Percentiles rank a stretch among this genome's conserved stretches.
phyloP scores from a whole-genome alignment of 352 stramenopile genomes.

The Globisporangium heterothallicum region DNA sequence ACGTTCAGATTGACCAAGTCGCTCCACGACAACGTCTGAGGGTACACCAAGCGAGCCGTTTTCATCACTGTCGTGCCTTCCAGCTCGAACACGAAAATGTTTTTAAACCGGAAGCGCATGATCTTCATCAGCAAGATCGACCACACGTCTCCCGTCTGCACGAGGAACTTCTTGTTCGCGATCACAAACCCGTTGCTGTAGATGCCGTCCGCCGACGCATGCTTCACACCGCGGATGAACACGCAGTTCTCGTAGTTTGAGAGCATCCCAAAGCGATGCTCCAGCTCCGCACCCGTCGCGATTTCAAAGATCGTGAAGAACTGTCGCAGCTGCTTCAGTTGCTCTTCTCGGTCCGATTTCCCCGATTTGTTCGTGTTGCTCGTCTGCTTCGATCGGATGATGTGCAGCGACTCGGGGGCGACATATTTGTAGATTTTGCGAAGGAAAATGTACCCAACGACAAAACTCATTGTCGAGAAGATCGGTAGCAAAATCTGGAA shows the following conservation, averaged over 20 bases:
- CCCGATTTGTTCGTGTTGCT: background rate
- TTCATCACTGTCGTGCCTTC: slow-evolving; percentile 4
- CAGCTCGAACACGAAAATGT: slow-evolving; percentile 4
- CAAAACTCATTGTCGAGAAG: background rate
- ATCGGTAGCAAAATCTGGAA: background rate
- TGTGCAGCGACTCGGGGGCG: background rate
- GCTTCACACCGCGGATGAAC: slow-evolving; percentile 9
- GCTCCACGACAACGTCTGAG: background rate
- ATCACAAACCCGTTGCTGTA: slow-evolving; percentile 12
- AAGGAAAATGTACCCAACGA: background rate
- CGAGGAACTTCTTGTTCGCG: slow-evolving; percentile 13
- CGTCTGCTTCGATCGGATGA: background rate
- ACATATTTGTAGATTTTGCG: slow-evolving; percentile 20
- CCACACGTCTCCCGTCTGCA: slow-evolving; percentile 12
- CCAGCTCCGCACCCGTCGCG: slow-evolving; percentile 1
- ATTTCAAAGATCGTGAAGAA: slow-evolving; percentile 6
- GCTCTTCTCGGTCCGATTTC: background rate
- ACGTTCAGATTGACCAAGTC: too few species aligned
- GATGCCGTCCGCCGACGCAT: slow-evolving; percentile 14
- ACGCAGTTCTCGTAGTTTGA: background rate
- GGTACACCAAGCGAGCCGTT: slow-evolving; percentile 4
- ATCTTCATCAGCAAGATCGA: slow-evolving; percentile 12
- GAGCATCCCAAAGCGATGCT: background rate
- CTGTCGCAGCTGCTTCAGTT: slow-evolving; percentile 7
- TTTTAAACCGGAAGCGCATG: background rate